These are phyloP conservation scores for Thalia dealbata DNA, from an alignment of 176 grass and related monocot genomes.

Conservation along the genomic window DNA sequence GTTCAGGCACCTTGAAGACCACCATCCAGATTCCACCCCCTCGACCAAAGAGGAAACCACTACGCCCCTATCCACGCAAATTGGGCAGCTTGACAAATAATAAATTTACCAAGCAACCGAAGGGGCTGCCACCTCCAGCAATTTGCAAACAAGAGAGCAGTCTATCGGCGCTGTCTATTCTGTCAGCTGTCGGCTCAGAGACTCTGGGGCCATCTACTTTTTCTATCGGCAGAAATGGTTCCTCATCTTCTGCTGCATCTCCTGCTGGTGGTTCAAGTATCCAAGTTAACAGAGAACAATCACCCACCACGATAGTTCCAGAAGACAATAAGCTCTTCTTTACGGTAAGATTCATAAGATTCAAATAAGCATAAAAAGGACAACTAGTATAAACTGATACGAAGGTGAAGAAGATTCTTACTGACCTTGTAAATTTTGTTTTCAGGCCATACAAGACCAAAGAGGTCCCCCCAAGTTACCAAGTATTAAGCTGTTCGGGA, in stretches of 20 bases:
- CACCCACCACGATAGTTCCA: not conserved
- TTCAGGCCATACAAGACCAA: constrained; percentile 15
- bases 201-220: not conserved
- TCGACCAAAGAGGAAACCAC: constrained; percentile 73
- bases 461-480: constrained; percentile 2
- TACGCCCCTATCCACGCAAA: constrained; percentile 45
- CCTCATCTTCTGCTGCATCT: not conserved
- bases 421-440: constrained; percentile 10
- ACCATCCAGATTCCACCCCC: constrained; percentile 78
- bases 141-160: constrained; percentile 1
- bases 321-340: constrained; percentile 6
- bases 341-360: not conserved
- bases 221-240: not conserved
- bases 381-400: too few relatives aligned
- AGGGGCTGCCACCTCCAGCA: not conserved
- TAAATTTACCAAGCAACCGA: not conserved
- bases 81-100: not conserved
- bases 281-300: not conserved
- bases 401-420: too few relatives aligned
- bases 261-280: not conserved
- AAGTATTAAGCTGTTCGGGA: constrained; percentile 59
- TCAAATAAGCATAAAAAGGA: too few relatives aligned
- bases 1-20: constrained; percentile 8
- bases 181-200: not conserved
- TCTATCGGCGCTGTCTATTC: not conserved